phyloP scores from a whole-genome alignment of 2,329 filamentous ascomycete species.

The Elsinoe ampelina region DNA sequence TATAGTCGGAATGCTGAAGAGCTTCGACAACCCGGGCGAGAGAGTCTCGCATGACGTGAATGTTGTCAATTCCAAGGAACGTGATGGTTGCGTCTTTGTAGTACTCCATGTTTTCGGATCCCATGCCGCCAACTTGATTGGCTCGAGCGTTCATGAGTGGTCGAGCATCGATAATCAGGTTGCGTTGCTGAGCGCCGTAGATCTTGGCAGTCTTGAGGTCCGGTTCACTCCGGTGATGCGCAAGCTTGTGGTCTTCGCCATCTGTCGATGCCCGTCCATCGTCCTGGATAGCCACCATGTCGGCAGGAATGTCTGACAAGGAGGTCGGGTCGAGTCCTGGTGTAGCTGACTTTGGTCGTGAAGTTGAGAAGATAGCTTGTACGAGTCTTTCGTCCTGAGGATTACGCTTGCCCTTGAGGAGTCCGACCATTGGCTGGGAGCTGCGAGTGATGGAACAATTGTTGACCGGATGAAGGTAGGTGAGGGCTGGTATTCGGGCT shows the following conservation, averaged over 20 bases:
- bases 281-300: constrained; percentile 5
- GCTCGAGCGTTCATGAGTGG: constrained; percentile 90
- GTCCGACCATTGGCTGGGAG: constrained; percentile 81
- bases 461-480: constrained; percentile 93
- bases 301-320: constrained; percentile 9
- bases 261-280: background rate
- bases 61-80: constrained; percentile 94
- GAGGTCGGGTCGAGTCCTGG: constrained; percentile 13
- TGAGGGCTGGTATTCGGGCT: constrained; percentile 76
- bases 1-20: constrained; percentile 85
- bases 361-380: constrained; percentile 80
- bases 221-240: constrained; percentile 8
- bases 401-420: constrained; percentile 70
- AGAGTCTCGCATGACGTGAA: constrained; percentile 94
- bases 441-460: constrained; percentile 95
- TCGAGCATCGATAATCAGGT: constrained; percentile 90
- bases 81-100: constrained; percentile 87
- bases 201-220: constrained; percentile 31
- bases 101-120: constrained; percentile 96
- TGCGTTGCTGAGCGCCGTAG: constrained; percentile 87
- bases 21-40: constrained; percentile 80
- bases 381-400: constrained; percentile 94
- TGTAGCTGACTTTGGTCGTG: constrained; percentile 24
- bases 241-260: background rate
- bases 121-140: constrained; percentile 86